Evolutionary conservation across 148 eudicot genomes (phyloP).

Genomic region (Persicaria maculosa): DNA sequence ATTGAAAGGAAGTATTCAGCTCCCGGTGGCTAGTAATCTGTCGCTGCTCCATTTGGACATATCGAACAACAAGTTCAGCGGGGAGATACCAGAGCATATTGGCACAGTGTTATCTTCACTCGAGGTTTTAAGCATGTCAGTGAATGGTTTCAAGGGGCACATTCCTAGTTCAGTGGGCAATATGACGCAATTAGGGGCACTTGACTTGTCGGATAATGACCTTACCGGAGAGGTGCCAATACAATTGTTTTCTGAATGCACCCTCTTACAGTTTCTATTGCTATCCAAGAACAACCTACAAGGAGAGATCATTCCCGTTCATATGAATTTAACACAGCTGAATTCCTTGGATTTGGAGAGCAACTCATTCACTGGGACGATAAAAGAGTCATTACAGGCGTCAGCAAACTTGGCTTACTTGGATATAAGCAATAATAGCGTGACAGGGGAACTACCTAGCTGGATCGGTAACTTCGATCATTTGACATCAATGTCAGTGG

Average conservation of each 20-base stretch:
- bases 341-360: background rate
- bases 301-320: background rate
- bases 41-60: background rate
- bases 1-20: background rate
- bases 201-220: constrained; percentile 3
- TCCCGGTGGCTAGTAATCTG: constrained; percentile 1
- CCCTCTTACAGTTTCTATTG: background rate
- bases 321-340: background rate
- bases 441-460: background rate
- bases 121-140: constrained; percentile 2
- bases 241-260: constrained; percentile 4
- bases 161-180: constrained; percentile 1
- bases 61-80: constrained; percentile 11
- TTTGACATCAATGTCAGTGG: background rate
- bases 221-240: background rate
- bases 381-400: background rate
- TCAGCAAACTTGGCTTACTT: constrained; percentile 2
- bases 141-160: background rate
- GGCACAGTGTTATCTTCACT: background rate
- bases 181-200: background rate
- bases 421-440: background rate
- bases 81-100: constrained; percentile 12
- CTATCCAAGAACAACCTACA: background rate
- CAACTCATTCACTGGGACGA: background rate
- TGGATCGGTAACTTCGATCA: background rate